Evolutionary conservation across 768 basidiomycete genomes (phyloP).

Genomic region (Russula lepida): DNA sequence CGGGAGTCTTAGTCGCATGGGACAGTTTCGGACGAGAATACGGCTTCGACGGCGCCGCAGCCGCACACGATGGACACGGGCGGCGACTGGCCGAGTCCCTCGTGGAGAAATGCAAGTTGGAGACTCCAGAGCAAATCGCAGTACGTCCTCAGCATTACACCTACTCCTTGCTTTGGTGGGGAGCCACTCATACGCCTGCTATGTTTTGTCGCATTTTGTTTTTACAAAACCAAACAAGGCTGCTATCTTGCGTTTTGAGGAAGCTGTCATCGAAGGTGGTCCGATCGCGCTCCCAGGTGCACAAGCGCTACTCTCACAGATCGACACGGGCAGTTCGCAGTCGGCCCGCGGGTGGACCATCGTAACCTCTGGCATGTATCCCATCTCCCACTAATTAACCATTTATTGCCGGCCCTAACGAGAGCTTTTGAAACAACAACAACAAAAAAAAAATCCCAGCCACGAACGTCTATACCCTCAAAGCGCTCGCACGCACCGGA

Average conservation of each 20-base stretch:
- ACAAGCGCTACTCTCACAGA: constrained; percentile 36
- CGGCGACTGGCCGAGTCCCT: constrained; percentile 70
- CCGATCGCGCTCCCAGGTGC: constrained; percentile 64
- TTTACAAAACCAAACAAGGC: constrained; percentile 25
- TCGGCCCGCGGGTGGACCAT: constrained; percentile 63
- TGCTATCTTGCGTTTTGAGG: constrained; percentile 72
- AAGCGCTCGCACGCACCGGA: constrained; percentile 55
- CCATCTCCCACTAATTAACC: constrained; percentile 29
- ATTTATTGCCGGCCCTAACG: neutral
- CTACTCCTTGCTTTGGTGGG: neutral
- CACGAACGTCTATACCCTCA: constrained; percentile 60
- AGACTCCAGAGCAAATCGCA: constrained; percentile 46
- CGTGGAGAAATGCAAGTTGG: constrained; percentile 55
- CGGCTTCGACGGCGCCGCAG: constrained; percentile 35
- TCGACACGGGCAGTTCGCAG: constrained; percentile 20
- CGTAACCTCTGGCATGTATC: constrained; percentile 68
- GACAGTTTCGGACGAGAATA: constrained; percentile 58
- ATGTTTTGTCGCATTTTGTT: neutral
- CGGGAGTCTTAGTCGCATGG: constrained; percentile 77
- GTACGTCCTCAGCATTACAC: constrained; percentile 33
- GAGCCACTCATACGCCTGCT: neutral
- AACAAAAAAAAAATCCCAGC: constrained; percentile 37
- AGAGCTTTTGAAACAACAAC: neutral
- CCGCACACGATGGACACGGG: constrained; percentile 63
- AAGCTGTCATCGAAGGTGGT: constrained; percentile 58